Percentiles rank a stretch among this genome's conserved stretches.
Evolutionary conservation across 768 basidiomycete genomes (phyloP).

Genomic region (Floccularia luteovirens): DNA sequence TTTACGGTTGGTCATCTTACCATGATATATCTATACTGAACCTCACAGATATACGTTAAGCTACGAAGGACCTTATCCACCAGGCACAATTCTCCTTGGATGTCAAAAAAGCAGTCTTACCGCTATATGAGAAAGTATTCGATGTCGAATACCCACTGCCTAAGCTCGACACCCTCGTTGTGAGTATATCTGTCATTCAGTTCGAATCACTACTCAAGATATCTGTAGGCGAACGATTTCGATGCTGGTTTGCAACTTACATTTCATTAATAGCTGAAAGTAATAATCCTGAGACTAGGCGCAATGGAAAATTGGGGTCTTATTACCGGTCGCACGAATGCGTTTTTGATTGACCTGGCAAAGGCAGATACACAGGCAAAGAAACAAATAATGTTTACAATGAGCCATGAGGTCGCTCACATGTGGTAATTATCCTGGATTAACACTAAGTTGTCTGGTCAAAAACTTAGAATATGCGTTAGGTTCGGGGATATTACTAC

Average conservation of each 20-base stretch:
- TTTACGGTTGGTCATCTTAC: slow-evolving; percentile 59
- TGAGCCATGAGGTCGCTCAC: slow-evolving; percentile 84
- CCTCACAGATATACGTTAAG: slow-evolving; percentile 21
- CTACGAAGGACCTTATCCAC: slow-evolving; percentile 74
- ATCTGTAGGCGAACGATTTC: slow-evolving; percentile 66
- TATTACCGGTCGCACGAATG: slow-evolving; percentile 83
- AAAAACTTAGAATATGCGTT: neutral
- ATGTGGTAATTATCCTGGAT: slow-evolving; percentile 47
- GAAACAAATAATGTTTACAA: slow-evolving; percentile 70
- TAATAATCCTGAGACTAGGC: slow-evolving; percentile 24
- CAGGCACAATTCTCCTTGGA: slow-evolving; percentile 86
- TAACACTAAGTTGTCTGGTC: neutral
- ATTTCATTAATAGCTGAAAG: slow-evolving; percentile 1
- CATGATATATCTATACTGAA: neutral
- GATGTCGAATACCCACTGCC: slow-evolving; percentile 92
- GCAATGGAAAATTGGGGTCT: slow-evolving; percentile 96
- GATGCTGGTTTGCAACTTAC: slow-evolving; percentile 51
- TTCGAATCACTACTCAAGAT: neutral
- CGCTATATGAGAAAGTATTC: slow-evolving; percentile 90
- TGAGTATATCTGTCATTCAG: slow-evolving; percentile 20
- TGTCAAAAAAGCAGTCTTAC: slow-evolving; percentile 73
- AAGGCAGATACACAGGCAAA: slow-evolving; percentile 64
- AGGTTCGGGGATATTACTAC: slow-evolving; percentile 93
- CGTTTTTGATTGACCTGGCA: slow-evolving; percentile 74
- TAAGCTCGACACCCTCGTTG: slow-evolving; percentile 90